These are phyloP conservation scores for Leersia perrieri DNA, from an alignment of 176 grass and related monocot species.

Conservation along the genomic window DNA sequence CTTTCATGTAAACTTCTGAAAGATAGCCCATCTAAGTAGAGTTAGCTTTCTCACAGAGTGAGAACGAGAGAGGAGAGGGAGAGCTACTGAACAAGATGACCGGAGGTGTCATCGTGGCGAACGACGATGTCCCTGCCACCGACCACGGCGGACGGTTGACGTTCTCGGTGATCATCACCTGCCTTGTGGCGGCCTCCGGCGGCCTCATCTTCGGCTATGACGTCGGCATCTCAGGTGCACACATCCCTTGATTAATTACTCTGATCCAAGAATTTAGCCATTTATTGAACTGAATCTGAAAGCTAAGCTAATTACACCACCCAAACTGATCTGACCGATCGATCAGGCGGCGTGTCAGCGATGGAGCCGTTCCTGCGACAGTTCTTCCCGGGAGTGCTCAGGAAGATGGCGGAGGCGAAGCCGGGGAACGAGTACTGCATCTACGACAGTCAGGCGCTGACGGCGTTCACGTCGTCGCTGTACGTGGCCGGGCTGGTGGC, in stretches of 20 bases:
- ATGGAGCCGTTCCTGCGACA: constrained; percentile 52
- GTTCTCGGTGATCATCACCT: not conserved
- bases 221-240: constrained; percentile 44
- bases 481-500: constrained; percentile 58
- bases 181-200: constrained; percentile 41
- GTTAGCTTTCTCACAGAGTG: not conserved
- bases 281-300: not conserved
- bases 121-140: not conserved
- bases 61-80: not conserved
- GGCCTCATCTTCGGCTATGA: constrained; percentile 55
- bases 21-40: too few relatives aligned
- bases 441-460: constrained; percentile 58
- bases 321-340: not conserved
- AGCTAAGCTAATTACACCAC: too few relatives aligned
- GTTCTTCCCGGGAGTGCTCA: constrained; percentile 56
- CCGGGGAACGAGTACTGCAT: constrained; percentile 48
- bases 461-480: constrained; percentile 68
- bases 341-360: constrained; percentile 53
- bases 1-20: too few relatives aligned
- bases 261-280: not conserved
- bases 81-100: not conserved
- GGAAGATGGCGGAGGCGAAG: constrained; percentile 41
- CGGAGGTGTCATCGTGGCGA: not conserved
- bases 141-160: constrained; percentile 12
- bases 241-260: too few relatives aligned